Base-by-base conservation (phyloP, 345 rosid species). In the Physaria fendleri region DNA sequence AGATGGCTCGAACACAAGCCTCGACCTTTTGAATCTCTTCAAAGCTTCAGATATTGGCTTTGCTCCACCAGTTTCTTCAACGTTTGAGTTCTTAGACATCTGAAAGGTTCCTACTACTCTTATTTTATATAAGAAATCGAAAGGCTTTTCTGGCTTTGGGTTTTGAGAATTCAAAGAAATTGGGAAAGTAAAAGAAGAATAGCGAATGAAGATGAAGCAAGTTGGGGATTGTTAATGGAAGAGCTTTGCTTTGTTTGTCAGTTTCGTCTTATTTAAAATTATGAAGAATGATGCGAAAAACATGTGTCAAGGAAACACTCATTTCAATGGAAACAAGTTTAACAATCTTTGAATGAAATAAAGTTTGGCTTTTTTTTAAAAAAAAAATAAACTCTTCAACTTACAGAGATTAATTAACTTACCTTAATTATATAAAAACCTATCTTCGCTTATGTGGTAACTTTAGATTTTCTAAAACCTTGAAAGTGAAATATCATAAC, bases 1-100 rank as follows among this genome's bases (percentile, higher is more conserved):
- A 58, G 86, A 88, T 0, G 90, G 93, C 73, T 88, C 98, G 37
- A 83, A 34, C 16, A 72, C 68, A 21, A 80, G 79, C 56, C 76
- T 75, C 5, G 79, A 75, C 32, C 90, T 79, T 72, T 81, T 85
- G 69, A 92, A 60, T 74, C 79, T 81, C 81, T 77, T 78, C 58
- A 63, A 71, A 59, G 75, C 59, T 20, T 81, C 88, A 29, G 18
- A 63, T 40, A 63, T 59, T 35, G 77, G 74, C 65, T 72, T 58
- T 11, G 62, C 37, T 61, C 49, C 62, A 40, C 46, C 59, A 27
- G 70, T 57, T 25, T 77, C 80, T 57, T 70, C 79, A 33, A 56
- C 72, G 62, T 68, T 35, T 39, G 72, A 51, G 41, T 18, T 75
- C 65, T 73, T 80, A 15, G 80, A 75, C 95, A 80, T 80, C 66